phyloP scores from a whole-genome alignment of 2,329 filamentous ascomycete genomes.

The Colletotrichum trifolii region DNA sequence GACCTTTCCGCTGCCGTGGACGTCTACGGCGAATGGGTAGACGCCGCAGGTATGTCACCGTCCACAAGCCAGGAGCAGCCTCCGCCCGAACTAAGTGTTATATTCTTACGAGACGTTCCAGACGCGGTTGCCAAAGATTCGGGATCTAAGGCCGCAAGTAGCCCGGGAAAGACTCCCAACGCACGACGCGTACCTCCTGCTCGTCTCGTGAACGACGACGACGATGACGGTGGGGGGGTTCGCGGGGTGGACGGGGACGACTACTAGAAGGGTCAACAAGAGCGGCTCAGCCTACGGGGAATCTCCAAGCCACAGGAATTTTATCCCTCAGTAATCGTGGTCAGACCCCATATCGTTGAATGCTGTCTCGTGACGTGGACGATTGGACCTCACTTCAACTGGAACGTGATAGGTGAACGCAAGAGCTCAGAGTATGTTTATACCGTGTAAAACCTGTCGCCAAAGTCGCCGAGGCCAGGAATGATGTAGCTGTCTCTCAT shows the following conservation, averaged over 20 bases:
- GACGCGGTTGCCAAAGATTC: conserved; percentile 63
- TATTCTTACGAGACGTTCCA: conserved; percentile 38
- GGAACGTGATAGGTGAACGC: neutral
- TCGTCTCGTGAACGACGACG: conserved; percentile 51
- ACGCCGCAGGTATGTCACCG: conserved; percentile 71
- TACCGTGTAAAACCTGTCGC: conserved; percentile 94
- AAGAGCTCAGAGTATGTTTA: conserved; percentile 50
- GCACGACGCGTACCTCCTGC: conserved; percentile 33
- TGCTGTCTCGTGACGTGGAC: neutral
- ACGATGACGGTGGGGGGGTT: conserved; percentile 64
- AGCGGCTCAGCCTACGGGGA: too few species aligned
- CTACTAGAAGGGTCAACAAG: conserved; percentile 52
- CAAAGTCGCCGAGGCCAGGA: conserved; percentile 93
- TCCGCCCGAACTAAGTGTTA: neutral
- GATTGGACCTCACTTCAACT: neutral
- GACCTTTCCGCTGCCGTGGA: conserved; percentile 92
- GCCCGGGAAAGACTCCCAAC: conserved; percentile 26
- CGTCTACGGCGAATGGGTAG: conserved; percentile 98
- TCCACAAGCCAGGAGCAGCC: neutral
- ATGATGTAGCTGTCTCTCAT: conserved; percentile 83
- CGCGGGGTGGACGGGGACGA: conserved; percentile 67
- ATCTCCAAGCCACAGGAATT: neutral
- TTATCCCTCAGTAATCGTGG: too few species aligned
- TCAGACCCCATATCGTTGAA: too few species aligned
- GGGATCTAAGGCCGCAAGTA: conserved; percentile 35